A percentile compares a stretch with the other conserved stretches of the same genome.
Evolutionary conservation across 352 stramenopile genomes (phyloP).

Genomic region (Globisporangium nagaii): DNA sequence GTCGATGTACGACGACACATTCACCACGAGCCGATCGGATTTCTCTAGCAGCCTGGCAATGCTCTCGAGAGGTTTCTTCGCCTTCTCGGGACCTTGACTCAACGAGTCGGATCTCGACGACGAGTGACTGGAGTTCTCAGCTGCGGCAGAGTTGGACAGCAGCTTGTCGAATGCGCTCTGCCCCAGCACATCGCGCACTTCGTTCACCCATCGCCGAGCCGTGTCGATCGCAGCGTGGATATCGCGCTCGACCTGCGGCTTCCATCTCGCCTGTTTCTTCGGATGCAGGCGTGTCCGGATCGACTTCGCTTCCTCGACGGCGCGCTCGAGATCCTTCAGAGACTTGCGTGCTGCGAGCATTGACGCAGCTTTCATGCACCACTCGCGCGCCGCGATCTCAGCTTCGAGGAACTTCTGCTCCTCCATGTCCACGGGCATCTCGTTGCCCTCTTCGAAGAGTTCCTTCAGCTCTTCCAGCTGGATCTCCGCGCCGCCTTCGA

Average conservation of each 20-base stretch:
- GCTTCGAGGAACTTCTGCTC: slow-evolving; percentile 74
- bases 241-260: slow-evolving; percentile 75
- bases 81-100: slow-evolving; percentile 16
- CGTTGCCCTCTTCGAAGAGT: slow-evolving; percentile 67
- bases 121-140: slow-evolving; percentile 4
- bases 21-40: slow-evolving; percentile 45
- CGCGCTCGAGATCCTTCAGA: slow-evolving; percentile 58
- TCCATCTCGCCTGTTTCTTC: slow-evolving; percentile 80
- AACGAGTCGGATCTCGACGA: slow-evolving; percentile 1
- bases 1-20: slow-evolving; percentile 60
- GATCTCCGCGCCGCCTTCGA: slow-evolving; percentile 67
- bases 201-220: slow-evolving; percentile 67
- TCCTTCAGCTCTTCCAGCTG: slow-evolving; percentile 68
- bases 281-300: slow-evolving; percentile 69
- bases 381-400: slow-evolving; percentile 75
- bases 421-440: slow-evolving; percentile 89
- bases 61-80: slow-evolving; percentile 66
- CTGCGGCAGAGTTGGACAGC: slow-evolving; percentile 23
- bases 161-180: slow-evolving; percentile 56
- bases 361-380: slow-evolving; percentile 44
- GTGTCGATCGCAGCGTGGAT: slow-evolving; percentile 67
- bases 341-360: slow-evolving; percentile 57
- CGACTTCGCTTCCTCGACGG: slow-evolving; percentile 52
- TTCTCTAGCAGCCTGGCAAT: slow-evolving; percentile 68
- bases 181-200: slow-evolving; percentile 68